phyloP scores from a whole-genome alignment of 1,284 basidiomycete genomes.

The Tilletia caries region DNA sequence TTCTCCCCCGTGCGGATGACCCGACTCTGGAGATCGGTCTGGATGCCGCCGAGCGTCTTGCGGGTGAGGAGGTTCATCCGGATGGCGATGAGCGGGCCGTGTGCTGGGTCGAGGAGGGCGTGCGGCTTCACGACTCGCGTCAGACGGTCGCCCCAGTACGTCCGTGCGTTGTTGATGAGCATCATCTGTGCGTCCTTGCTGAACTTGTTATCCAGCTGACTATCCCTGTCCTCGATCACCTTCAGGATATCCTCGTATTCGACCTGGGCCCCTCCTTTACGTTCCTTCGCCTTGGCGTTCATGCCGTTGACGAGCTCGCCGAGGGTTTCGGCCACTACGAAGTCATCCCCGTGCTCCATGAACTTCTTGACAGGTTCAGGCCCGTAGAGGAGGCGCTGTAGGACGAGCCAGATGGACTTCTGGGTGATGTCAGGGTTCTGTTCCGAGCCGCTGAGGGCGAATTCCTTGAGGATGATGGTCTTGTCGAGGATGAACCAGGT shows the following conservation, averaged over 20 bases:
- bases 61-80: conserved; percentile 21
- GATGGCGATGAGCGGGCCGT: conserved; percentile 20
- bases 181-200: conserved; percentile 25
- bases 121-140: conserved; percentile 19
- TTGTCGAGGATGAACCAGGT: conserved; percentile 25
- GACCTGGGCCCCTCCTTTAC: conserved; percentile 1
- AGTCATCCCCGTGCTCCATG: conserved; percentile 21
- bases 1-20: conserved; percentile 10
- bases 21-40: conserved; percentile 23
- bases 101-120: conserved; percentile 17
- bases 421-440: conserved; percentile 24
- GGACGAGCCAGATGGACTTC: conserved; percentile 13
- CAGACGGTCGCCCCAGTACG: conserved; percentile 16
- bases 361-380: conserved; percentile 21
- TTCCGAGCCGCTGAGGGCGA: conserved; percentile 23
- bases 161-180: conserved; percentile 24
- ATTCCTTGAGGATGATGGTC: conserved; percentile 21
- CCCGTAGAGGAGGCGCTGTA: conserved; percentile 17
- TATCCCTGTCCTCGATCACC: conserved; percentile 18
- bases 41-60: conserved; percentile 26
- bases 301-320: conserved; percentile 22
- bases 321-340: conserved; percentile 14
- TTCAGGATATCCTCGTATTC: conserved; percentile 12
- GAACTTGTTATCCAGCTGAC: conserved; percentile 18
- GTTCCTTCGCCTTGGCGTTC: conserved; percentile 19